These are phyloP conservation scores for Leishmania amazonensis DNA, from an alignment of 208 protist species.

Conservation along the genomic window DNA sequence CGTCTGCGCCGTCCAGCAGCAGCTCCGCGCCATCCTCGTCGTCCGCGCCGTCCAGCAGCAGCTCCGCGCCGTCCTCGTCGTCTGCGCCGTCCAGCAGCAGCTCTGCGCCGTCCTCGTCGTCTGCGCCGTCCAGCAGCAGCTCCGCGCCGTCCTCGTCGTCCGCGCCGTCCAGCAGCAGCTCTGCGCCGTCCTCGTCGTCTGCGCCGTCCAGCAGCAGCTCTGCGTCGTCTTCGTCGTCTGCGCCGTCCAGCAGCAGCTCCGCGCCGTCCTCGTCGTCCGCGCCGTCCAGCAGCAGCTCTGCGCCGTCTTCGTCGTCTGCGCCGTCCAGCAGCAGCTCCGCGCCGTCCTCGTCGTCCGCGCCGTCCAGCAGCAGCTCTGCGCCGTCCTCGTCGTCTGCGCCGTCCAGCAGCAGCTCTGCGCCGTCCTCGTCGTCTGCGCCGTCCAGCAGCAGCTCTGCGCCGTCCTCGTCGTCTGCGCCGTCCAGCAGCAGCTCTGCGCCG, in stretches of 20 bases:
- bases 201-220: too few relatives aligned
- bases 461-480: not conserved
- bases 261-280: not conserved
- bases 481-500: not conserved
- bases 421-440: not conserved
- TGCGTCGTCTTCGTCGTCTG: too few relatives aligned
- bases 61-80: not conserved
- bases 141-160: not conserved
- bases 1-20: too few relatives aligned
- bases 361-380: not conserved
- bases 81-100: not conserved
- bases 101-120: too few relatives aligned
- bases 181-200: too few relatives aligned
- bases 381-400: constrained; percentile 2
- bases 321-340: not conserved
- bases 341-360: not conserved
- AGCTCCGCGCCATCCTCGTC: too few relatives aligned
- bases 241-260: not conserved
- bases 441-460: not conserved
- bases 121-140: too few relatives aligned
- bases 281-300: not conserved
- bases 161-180: not conserved
- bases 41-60: not conserved
- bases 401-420: constrained; percentile 1
- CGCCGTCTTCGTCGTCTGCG: not conserved